Evolutionary conservation across 306 rosid species (phyloP).

Genomic region (Boehmeria nivea): DNA sequence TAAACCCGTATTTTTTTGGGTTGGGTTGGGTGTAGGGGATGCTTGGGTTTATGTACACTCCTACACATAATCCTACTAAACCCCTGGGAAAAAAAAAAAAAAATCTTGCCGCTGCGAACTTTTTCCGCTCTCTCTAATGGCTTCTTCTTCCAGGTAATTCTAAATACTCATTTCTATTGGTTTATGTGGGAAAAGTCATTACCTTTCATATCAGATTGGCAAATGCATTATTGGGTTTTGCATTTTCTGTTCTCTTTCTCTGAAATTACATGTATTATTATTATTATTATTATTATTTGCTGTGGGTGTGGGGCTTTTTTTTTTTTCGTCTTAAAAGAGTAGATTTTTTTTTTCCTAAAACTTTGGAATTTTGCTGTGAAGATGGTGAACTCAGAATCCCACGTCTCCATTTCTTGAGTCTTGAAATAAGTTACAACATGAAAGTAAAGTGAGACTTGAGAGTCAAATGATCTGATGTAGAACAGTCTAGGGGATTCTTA

Average conservation of each 20-base stretch:
- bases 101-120: background rate
- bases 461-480: too few relatives aligned
- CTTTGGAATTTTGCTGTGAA: background rate
- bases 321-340: too few relatives aligned
- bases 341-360: background rate
- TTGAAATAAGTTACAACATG: background rate
- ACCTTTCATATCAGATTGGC: background rate
- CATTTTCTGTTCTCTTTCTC: background rate
- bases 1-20: too few relatives aligned
- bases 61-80: too few relatives aligned
- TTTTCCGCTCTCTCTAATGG: background rate
- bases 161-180: background rate
- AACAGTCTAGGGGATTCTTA: background rate
- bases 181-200: background rate
- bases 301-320: too few relatives aligned
- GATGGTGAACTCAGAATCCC: too few relatives aligned
- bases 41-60: too few relatives aligned
- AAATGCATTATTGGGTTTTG: background rate
- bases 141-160: constrained; percentile 11
- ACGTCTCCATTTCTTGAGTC: background rate
- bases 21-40: too few relatives aligned
- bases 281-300: too few relatives aligned
- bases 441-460: too few relatives aligned
- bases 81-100: too few relatives aligned
- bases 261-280: too few relatives aligned